Evolutionary conservation across 768 basidiomycete species (phyloP).

Genomic region (Punctularia strigosozonata): DNA sequence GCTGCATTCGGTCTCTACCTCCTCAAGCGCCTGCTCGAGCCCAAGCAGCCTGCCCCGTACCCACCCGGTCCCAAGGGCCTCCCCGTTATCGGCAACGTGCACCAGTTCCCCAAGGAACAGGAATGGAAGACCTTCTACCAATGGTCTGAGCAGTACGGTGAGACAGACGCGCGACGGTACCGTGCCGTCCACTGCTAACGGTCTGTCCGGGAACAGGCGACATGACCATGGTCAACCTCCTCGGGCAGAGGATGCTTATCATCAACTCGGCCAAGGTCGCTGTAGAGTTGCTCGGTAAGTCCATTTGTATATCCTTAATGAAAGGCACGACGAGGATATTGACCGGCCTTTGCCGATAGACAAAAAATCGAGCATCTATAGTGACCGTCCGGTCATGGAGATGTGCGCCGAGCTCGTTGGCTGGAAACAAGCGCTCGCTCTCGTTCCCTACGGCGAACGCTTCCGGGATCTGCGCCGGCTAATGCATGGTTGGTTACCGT

Average conservation of each 20-base stretch:
- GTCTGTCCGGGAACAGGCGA: too few relatives aligned
- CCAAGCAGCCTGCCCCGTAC: slow-evolving; percentile 18
- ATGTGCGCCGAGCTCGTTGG: slow-evolving; percentile 12
- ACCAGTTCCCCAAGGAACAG: slow-evolving; percentile 14
- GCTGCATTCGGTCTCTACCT: background rate
- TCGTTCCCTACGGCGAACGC: background rate
- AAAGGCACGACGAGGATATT: too few relatives aligned
- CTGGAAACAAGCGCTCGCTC: background rate
- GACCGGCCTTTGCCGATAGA: too few relatives aligned
- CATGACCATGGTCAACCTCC: slow-evolving; percentile 11
- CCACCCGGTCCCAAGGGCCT: slow-evolving; percentile 16
- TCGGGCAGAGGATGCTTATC: slow-evolving; percentile 13
- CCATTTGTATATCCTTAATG: too few relatives aligned
- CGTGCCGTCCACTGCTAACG: too few relatives aligned
- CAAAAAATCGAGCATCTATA: slow-evolving; percentile 16
- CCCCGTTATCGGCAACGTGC: slow-evolving; percentile 15
- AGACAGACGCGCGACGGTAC: too few relatives aligned
- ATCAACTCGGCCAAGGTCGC: slow-evolving; percentile 13
- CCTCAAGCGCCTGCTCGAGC: background rate
- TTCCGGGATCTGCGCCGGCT: slow-evolving; percentile 1
- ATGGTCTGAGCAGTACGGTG: slow-evolving; percentile 19
- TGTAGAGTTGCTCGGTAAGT: slow-evolving; percentile 12
- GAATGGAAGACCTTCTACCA: slow-evolving; percentile 14
- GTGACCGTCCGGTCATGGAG: slow-evolving; percentile 12
- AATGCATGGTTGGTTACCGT: too few relatives aligned